Base-by-base conservation (phyloP, 805 yeast genomes). In the Wickerhamomyces alni region DNA sequence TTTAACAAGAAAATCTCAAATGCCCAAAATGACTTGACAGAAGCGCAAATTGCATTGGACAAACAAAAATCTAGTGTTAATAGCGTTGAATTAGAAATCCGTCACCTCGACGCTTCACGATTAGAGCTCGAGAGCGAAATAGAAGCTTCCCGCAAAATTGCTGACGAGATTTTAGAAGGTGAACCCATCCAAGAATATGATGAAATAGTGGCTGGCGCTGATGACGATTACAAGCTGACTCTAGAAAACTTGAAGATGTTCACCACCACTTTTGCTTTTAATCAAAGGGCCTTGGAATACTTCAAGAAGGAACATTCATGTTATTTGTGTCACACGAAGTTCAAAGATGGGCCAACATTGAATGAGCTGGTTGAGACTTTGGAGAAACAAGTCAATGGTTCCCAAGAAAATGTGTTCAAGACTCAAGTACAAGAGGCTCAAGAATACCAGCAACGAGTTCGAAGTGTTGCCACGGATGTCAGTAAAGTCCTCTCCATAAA, bases 181-280 rank as follows among this genome's bases (percentile, higher is more conserved):
- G 70, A 65, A 8, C 71, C 62, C 26, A 61, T 80, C 17, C 67
- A 66, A 3, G 70, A 71, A 1, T 83, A 77, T 52, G 76, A 74
- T 27, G 62, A 60, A 1, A 64, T 72, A 6, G 44, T 82, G 2
- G 54, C 58, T 21, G 82, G 76, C 13, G 66, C 81, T 5, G 91
- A 86, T 51, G 72, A 70, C 15, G 82, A 80, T 32, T 74, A 76
- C 46, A 70, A 75, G 31, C 70, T 70, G 16, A 77, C 87, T 0
- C 62, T 77, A 13, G 84, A 82, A 45, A 80, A 82, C 40, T 55
- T 76, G 25, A 86, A 86, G 53, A 77, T 85, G 47, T 74, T 73
- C 24, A 78, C 77, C 33, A 84, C 87, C 2, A 80, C 89, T 1
- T 65, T 76, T 19, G 75, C 75, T 31, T 88, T 82, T 60, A 87